Conservation (phyloP, 2,329 filamentous ascomycete genomes). For the Cladosporium sp. region DNA sequence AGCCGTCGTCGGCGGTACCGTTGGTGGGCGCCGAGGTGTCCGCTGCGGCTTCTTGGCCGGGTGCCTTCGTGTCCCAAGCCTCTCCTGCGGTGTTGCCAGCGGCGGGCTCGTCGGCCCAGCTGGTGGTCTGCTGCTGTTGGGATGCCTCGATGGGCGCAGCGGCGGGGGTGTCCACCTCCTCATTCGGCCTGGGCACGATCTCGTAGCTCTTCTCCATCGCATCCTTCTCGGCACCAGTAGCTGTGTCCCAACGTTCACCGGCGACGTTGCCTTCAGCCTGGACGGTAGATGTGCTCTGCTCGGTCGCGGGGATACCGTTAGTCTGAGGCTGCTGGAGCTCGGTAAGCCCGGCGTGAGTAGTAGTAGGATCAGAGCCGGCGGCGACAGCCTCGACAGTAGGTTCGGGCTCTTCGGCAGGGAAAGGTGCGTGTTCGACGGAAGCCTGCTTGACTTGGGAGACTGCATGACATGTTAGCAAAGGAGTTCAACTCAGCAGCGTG, state of each 20-base stretch:
- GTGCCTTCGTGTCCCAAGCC: conserved; percentile 26
- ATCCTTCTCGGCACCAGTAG: conserved; percentile 43
- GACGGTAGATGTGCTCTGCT: conserved; percentile 21
- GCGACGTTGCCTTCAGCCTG: conserved; percentile 45
- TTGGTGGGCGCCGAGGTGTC: conserved; percentile 16
- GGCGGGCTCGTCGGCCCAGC: conserved; percentile 62
- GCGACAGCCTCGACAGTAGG: conserved; percentile 36
- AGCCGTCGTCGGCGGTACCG: conserved; percentile 51
- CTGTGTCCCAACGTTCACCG: conserved; percentile 61
- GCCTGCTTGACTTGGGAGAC: conserved; percentile 34
- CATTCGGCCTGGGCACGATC: conserved; percentile 63
- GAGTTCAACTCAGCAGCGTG: neutral
- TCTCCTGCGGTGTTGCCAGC: conserved; percentile 27
- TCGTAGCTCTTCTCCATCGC: conserved; percentile 64
- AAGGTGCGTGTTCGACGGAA: conserved; percentile 45
- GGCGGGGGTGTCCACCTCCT: conserved; percentile 65
- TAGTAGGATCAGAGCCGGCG: conserved; percentile 57
- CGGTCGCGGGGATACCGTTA: conserved; percentile 25
- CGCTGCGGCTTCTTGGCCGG: conserved; percentile 35
- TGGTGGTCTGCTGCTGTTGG: conserved; percentile 51
- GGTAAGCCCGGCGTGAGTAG: conserved; percentile 60
- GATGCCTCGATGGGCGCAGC: conserved; percentile 51
- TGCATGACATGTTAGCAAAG: conserved; percentile 14
- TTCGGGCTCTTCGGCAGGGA: conserved; percentile 48
- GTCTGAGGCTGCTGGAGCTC: conserved; percentile 51